A percentile compares a stretch with the other conserved stretches of the same genome.
Evolutionary conservation across 192 early-diverging fungal species (phyloP).

Genomic region (Funneliformis geosporum): DNA sequence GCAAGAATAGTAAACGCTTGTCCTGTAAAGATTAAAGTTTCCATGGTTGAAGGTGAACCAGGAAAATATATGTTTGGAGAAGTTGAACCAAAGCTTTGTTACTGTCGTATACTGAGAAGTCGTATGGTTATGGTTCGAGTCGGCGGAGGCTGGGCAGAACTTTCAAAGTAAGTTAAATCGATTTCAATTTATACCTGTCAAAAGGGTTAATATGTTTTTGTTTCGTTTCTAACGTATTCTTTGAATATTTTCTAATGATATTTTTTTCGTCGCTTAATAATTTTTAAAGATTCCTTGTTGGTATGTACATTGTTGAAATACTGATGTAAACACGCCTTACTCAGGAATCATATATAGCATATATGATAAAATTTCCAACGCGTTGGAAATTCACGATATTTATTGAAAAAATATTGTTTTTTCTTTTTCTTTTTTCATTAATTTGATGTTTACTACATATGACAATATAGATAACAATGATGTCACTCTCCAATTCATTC

Average conservation of each 20-base stretch:
- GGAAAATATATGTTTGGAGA: constrained; percentile 69
- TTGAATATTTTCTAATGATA: not conserved
- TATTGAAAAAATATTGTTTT: too few relatives aligned
- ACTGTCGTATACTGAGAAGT: constrained; percentile 63
- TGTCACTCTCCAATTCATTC: constrained; percentile 39
- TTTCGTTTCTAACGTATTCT: not conserved
- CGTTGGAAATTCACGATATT: constrained; percentile 19
- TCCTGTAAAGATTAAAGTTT: constrained; percentile 52
- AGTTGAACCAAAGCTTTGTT: constrained; percentile 60
- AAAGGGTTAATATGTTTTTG: not conserved
- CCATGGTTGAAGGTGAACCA: constrained; percentile 56
- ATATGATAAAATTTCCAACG: not conserved
- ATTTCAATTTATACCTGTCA: not conserved
- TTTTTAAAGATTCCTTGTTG: constrained; percentile 34
- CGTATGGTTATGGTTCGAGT: constrained; percentile 70
- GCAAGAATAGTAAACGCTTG: constrained; percentile 62
- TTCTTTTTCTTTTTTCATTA: constrained; percentile 23
- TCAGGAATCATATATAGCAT: not conserved
- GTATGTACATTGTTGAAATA: constrained; percentile 29
- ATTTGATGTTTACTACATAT: constrained; percentile 14
- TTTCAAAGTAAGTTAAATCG: constrained; percentile 50
- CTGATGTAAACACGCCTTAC: constrained; percentile 1
- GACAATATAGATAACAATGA: constrained; percentile 37
- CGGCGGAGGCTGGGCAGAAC: constrained; percentile 64
- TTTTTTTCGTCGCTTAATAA: constrained; percentile 18